A percentile compares a stretch with the other conserved stretches of the same genome.
Evolutionary conservation across 306 rosid genomes (phyloP).

Genomic region (Arachis stenosperma): DNA sequence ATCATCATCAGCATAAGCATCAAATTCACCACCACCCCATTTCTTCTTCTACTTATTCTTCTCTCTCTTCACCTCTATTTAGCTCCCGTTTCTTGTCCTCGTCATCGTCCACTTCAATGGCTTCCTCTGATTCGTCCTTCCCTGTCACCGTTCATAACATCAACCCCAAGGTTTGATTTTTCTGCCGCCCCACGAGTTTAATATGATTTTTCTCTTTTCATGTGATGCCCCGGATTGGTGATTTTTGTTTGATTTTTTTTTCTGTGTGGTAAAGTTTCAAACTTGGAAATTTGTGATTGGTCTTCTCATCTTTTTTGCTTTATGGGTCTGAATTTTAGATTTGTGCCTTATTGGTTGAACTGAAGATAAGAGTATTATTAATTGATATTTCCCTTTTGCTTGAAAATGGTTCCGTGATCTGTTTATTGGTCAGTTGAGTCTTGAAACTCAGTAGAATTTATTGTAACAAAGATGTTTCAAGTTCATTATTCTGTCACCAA

Average conservation of each 20-base stretch:
- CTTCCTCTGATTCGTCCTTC: conserved; percentile 45
- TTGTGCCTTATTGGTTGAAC: background rate
- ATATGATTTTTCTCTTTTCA: background rate
- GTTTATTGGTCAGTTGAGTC: background rate
- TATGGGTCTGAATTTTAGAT: conserved; percentile 1
- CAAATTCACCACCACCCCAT: background rate
- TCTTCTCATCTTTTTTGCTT: background rate
- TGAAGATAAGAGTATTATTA: background rate
- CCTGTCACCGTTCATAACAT: conserved; percentile 61
- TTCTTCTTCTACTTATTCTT: background rate
- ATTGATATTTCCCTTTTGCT: background rate
- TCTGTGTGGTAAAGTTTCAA: background rate
- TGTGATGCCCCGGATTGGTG: conserved; percentile 6
- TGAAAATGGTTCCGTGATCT: conserved; percentile 4
- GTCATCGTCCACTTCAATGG: conserved; percentile 39
- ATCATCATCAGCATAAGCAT: background rate
- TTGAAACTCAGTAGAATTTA: background rate
- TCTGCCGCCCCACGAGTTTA: background rate
- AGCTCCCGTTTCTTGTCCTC: conserved; percentile 55
- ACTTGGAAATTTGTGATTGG: conserved; percentile 31
- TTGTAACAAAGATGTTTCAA: background rate
- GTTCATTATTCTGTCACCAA: conserved; percentile 1
- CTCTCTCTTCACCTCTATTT: conserved; percentile 23
- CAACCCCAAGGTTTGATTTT: conserved; percentile 68
- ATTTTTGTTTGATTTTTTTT: background rate